phyloP scores from a whole-genome alignment of 495 filamentous ascomycete species.

The Neurospora sp. region DNA sequence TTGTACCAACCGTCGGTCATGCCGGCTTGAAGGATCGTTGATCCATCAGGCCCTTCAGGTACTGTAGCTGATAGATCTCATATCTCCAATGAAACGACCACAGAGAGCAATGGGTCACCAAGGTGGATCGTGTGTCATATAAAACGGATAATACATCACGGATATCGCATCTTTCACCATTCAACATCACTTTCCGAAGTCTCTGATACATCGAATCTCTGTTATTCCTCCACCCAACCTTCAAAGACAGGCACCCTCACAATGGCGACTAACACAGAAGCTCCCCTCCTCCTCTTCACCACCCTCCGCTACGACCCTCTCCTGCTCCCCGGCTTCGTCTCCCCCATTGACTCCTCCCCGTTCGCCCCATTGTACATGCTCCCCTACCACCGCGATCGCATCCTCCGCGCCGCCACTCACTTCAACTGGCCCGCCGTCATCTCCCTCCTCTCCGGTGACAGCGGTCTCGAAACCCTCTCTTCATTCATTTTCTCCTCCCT shows the following conservation, averaged over 20 bases:
- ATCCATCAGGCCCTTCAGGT: not conserved
- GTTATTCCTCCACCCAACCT: not conserved
- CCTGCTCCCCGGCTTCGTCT: constrained; percentile 36
- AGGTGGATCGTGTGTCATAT: not conserved
- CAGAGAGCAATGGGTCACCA: not conserved
- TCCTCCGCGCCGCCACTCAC: constrained; percentile 59
- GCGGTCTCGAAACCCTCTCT: constrained; percentile 28
- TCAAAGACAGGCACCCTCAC: not conserved
- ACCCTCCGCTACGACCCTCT: constrained; percentile 67
- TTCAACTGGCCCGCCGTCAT: constrained; percentile 52
- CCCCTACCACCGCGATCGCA: constrained; percentile 65
- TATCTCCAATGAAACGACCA: not conserved
- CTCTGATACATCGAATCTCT: not conserved
- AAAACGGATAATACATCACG: not conserved
- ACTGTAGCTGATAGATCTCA: not conserved
- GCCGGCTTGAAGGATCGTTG: not conserved
- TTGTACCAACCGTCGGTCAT: not conserved
- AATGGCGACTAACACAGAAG: constrained; percentile 6
- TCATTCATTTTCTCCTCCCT: constrained; percentile 12
- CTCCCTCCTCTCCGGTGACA: constrained; percentile 29
- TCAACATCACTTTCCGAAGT: not conserved
- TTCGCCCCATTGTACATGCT: constrained; percentile 69
- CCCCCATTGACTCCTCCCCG: constrained; percentile 18
- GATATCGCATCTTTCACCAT: not conserved
- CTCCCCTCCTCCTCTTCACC: constrained; percentile 53